Conservation (phyloP, 345 rosid species). For the Corymbia maculata region DNA sequence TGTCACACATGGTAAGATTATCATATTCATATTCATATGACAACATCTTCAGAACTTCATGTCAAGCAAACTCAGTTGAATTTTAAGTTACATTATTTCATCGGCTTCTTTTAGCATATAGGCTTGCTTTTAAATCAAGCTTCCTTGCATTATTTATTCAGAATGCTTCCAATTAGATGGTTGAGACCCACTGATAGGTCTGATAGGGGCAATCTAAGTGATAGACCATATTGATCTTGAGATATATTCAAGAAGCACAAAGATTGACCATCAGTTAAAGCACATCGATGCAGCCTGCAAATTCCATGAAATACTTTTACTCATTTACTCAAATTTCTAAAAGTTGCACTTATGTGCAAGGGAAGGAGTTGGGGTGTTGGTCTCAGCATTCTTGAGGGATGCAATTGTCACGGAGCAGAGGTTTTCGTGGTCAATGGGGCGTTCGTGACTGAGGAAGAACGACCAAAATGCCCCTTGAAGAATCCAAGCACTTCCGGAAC, state of each 20-base stretch:
- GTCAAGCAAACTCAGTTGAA: neutral
- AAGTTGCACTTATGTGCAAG: slow-evolving; percentile 26
- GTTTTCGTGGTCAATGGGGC: too few relatives aligned
- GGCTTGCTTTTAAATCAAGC: neutral
- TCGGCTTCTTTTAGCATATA: neutral
- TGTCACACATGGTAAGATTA: slow-evolving; percentile 66
- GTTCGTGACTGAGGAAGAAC: too few relatives aligned
- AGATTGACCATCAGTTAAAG: neutral
- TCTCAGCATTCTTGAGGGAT: slow-evolving; percentile 45
- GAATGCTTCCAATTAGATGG: neutral
- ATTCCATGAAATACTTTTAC: neutral
- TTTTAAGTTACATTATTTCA: neutral
- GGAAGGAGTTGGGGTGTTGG: slow-evolving; percentile 76
- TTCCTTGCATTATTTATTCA: neutral
- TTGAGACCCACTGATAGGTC: neutral
- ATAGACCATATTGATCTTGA: neutral
- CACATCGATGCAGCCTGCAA: neutral
- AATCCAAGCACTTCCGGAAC: too few relatives aligned
- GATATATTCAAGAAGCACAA: neutral
- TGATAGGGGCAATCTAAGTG: neutral
- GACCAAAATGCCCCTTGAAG: too few relatives aligned
- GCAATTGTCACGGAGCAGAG: too few relatives aligned
- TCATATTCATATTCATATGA: neutral
- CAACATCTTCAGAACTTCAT: neutral
- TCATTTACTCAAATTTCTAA: neutral